A percentile compares a stretch with the other conserved stretches of the same genome.
These are phyloP conservation scores for Acer saccharum DNA, from an alignment of 345 rosid species.

Conservation along the genomic window DNA sequence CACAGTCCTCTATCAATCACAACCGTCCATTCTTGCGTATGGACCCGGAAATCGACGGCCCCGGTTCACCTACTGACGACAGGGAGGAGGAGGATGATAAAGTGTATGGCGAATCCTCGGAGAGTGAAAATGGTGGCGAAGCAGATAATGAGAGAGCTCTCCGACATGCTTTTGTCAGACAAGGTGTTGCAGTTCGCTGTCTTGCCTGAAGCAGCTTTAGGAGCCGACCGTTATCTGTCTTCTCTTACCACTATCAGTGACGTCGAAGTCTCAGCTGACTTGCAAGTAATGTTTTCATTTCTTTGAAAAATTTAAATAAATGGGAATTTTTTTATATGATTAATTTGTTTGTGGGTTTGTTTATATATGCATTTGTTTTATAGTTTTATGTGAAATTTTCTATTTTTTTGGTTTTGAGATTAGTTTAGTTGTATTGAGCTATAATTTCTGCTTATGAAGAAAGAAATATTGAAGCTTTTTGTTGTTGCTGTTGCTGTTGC, in stretches of 20 bases:
- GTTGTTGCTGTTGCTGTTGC: too few relatives aligned
- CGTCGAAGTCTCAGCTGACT: conserved; percentile 79
- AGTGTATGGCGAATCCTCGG: conserved; percentile 91
- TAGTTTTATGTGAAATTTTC: too few relatives aligned
- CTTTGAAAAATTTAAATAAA: background rate
- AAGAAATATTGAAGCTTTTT: too few relatives aligned
- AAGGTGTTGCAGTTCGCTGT: conserved; percentile 81
- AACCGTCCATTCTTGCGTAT: conserved; percentile 26
- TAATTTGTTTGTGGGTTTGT: background rate
- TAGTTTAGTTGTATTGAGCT: too few relatives aligned
- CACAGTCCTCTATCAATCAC: conserved; percentile 23
- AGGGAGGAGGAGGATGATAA: conserved; percentile 16
- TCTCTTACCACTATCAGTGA: conserved; percentile 88
- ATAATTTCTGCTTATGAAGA: too few relatives aligned
- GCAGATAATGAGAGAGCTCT: conserved; percentile 85
- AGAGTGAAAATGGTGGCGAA: conserved; percentile 91
- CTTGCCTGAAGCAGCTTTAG: conserved; percentile 81
- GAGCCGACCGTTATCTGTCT: conserved; percentile 84
- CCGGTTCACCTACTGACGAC: conserved; percentile 28
- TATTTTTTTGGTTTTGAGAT: too few relatives aligned
- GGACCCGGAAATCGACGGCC: conserved; percentile 30
- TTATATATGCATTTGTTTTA: background rate
- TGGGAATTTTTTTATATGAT: background rate
- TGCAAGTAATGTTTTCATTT: conserved; percentile 50
- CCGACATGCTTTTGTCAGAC: conserved; percentile 88